A percentile compares a stretch with the other conserved stretches of the same genome.
phyloP scores from a whole-genome alignment of 371 early-diverging fungal genomes.

The Mortierella sp. region DNA sequence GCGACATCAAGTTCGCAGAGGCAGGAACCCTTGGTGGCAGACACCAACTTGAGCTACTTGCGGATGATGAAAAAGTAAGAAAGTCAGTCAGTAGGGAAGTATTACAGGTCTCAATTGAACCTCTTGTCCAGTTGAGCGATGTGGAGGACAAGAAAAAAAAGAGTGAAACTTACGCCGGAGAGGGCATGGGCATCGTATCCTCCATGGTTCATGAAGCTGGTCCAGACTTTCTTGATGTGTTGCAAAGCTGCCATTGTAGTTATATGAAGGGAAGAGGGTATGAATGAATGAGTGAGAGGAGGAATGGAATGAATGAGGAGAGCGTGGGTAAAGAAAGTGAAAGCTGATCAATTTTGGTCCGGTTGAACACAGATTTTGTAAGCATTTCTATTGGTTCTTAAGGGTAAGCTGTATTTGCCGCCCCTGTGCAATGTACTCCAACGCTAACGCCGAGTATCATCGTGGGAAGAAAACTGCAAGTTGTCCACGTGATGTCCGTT shows the following conservation, averaged over 20 bases:
- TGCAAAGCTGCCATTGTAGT: conserved; percentile 40
- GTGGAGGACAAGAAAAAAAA: neutral
- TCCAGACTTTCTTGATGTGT: conserved; percentile 52
- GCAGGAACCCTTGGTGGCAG: conserved; percentile 60
- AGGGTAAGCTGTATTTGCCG: too few species aligned
- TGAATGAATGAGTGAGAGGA: neutral
- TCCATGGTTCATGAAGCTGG: conserved; percentile 36
- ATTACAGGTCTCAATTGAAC: neutral
- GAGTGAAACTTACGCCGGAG: conserved; percentile 28
- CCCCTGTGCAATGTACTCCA: too few species aligned
- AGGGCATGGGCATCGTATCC: conserved; percentile 56
- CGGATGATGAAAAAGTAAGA: neutral
- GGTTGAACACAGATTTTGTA: too few species aligned
- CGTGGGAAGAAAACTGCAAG: too few species aligned
- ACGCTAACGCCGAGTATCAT: too few species aligned
- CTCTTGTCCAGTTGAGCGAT: too few species aligned
- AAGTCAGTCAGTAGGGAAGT: neutral
- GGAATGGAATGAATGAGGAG: neutral
- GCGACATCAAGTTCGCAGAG: conserved; percentile 66
- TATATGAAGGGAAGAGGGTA: neutral
- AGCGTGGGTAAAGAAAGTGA: neutral
- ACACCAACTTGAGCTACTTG: conserved; percentile 61
- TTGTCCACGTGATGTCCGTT: too few species aligned
- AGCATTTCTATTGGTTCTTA: too few species aligned
- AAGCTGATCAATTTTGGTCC: neutral